phyloP scores from a whole-genome alignment of 2,329 filamentous ascomycete genomes.

The Penicillium sp. region DNA sequence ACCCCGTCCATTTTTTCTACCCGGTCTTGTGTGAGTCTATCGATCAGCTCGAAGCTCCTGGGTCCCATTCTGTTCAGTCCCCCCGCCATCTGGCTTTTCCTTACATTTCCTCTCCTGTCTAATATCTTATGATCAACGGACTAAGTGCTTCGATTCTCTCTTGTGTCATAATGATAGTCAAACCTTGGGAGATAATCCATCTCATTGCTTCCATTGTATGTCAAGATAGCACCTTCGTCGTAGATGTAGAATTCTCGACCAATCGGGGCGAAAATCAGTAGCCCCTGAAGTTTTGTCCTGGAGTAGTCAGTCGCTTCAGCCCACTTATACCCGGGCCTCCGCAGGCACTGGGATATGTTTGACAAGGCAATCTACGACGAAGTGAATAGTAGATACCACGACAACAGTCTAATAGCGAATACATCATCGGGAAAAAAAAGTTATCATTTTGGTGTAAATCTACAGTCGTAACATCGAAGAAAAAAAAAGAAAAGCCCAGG shows the following conservation, averaged over 20 bases:
- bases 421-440: background rate
- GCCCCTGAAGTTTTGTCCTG: too few relatives aligned
- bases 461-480: constrained; percentile 12
- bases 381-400: too few relatives aligned
- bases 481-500: constrained; percentile 3
- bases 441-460: background rate
- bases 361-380: too few relatives aligned
- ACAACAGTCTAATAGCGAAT: too few relatives aligned
- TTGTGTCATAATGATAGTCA: constrained; percentile 31
- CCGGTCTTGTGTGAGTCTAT: constrained; percentile 9
- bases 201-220: constrained; percentile 14
- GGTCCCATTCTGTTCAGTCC: constrained; percentile 17
- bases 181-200: constrained; percentile 24
- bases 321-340: too few relatives aligned
- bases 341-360: too few relatives aligned
- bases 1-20: constrained; percentile 23
- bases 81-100: constrained; percentile 12
- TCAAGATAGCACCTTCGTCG: background rate
- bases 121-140: constrained; percentile 37
- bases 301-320: too few relatives aligned
- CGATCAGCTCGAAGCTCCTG: constrained; percentile 14
- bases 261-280: background rate
- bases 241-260: background rate
- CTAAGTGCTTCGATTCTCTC: constrained; percentile 29
- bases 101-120: constrained; percentile 30